Base-by-base conservation (phyloP, 495 filamentous ascomycete species). In the Xylaria cubensis region DNA sequence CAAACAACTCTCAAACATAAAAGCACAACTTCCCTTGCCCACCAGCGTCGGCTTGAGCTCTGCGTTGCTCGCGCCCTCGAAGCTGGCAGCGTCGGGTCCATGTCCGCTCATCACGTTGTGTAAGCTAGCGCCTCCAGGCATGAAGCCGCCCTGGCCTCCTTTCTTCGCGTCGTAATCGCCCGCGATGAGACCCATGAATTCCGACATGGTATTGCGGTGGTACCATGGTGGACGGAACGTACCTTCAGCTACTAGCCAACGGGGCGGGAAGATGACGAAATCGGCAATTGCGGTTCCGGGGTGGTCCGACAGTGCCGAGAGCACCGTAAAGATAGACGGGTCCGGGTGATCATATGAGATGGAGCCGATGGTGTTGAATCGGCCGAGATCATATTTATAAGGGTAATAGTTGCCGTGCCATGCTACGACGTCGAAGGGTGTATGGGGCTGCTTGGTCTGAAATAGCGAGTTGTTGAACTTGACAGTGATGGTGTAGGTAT, bases 211-310 rank as follows among this genome's bases (percentile, higher is more conserved):
- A 78, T 91, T 95, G 19, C 93, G 88, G 77, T 95, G 92, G 73
- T 92, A 95, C 90, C 91, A 94, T 0, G 93, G 93, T 7, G 93
- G 92, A 21, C 92, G 87, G 85, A 94, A 94, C 1, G 93, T 95
- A 74, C 91, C 85, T 78, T 94, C 93, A 0, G 84, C 86, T 7
- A 94, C 92, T 1, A 93, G 83, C 92, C 92, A 95, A 58, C 92
- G 89, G 1, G 93, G 92, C 17, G 93, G 92, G 79, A 95, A 94
- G 68, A 94, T 92, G 69, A 94, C 92, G 76, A 95, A 94, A 81
- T 95, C 92, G 19, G 92, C 92, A 64, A 95, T 84, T 4, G 93
- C 90, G 0, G 92, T 94, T 9, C 93, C 93, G 2, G 87, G 80
- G 19, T 79, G 74, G 53, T 82, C 80, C 13, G 78, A 76, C 0